Evolutionary conservation across 2,329 filamentous ascomycete species (phyloP), one percentile per base, ranked within the genome.

Genomic region (Exophiala lecanii-corni): DNA sequence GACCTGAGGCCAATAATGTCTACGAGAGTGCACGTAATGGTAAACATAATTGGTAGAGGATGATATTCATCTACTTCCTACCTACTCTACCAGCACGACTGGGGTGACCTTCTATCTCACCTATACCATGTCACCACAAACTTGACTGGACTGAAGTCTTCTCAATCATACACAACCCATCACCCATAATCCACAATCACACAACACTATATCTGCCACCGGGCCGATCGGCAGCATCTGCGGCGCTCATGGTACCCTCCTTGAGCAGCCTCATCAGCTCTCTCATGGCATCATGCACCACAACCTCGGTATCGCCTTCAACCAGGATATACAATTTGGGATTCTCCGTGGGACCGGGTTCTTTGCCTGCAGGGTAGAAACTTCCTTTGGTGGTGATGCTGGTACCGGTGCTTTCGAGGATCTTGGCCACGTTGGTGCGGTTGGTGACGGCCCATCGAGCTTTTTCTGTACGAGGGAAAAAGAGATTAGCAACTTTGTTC

Each of bases 371-470:
- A 1, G 83, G 66, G 58, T 97, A 97, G 64, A 88, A 97, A 49
- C 77, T 92, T 54, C 92, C 92, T 71, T 98, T 98, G 33, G 89
- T 96, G 0, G 92, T 98, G 63, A 98, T 98, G 5, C 88, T 95
- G 1, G 89, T 94, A 30, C 89, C 91, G 0, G 91, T 96, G 7
- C 86, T 79, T 60, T 98, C 92, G 53, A 98, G 76, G 56, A 98
- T 96, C 74, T 97, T 98, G 56, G 91, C 89, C 44, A 98, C 92
- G 59, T 98, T 98, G 25, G 92, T 97, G 53, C 92, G 81, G 65
- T 98, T 98, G 28, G 92, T 98, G 69, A 98, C 92, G 9, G 89
- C 91, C 92, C 92, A 98, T 57, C 92, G 81, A 52, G 92, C 92
- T 73, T 96, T 97, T 64, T 98, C 71, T 74, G 57, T 63, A 55